Conservation (phyloP, 345 rosid genomes). For the Gossypium rotundifolium region DNA sequence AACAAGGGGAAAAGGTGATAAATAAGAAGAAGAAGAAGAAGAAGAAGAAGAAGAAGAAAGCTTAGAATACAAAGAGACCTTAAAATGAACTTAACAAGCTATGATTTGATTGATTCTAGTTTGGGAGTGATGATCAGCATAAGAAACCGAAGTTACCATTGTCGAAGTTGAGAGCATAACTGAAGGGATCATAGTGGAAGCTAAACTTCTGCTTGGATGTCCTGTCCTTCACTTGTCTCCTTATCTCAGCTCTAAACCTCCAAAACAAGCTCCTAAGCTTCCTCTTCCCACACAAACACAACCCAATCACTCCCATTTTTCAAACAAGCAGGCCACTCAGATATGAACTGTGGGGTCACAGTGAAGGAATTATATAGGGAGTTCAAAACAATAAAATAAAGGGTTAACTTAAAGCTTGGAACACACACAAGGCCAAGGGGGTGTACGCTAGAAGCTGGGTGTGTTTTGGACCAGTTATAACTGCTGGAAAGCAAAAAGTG, state of each 20-base stretch:
- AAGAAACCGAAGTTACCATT: conserved; percentile 58
- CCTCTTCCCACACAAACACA: conserved; percentile 39
- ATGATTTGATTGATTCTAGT: too few relatives aligned
- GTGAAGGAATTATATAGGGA: neutral
- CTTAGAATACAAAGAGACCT: neutral
- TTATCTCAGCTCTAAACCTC: conserved; percentile 50
- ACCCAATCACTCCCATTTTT: conserved; percentile 19
- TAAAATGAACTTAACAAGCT: too few relatives aligned
- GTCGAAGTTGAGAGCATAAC: conserved; percentile 82
- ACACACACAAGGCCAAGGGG: neutral
- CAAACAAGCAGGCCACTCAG: neutral
- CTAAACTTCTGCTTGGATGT: conserved; percentile 33
- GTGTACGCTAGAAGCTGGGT: neutral
- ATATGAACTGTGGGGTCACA: neutral
- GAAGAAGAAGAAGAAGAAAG: neutral
- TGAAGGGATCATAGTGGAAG: conserved; percentile 66
- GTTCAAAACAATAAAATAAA: too few relatives aligned
- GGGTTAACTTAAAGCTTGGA: neutral
- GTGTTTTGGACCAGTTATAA: conserved; percentile 5
- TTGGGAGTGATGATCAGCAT: conserved; percentile 25
- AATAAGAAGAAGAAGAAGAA: neutral
- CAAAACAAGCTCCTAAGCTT: conserved; percentile 53
- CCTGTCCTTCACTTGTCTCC: conserved; percentile 37
- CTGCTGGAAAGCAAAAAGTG: neutral
- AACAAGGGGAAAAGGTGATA: neutral